Conservation (phyloP, 78 protist species). For the Dictyostelium citrinum region DNA sequence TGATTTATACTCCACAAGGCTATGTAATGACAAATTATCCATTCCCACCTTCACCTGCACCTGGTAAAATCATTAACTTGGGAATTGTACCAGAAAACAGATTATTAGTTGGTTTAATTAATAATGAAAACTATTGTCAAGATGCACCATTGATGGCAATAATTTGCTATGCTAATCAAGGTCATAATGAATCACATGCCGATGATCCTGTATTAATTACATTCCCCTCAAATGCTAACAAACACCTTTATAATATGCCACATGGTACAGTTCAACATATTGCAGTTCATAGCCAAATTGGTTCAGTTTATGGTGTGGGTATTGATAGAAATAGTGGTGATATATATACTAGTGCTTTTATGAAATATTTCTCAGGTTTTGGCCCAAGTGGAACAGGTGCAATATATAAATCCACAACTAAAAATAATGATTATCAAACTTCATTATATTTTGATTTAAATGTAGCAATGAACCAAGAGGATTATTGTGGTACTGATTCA, state of each 20-base stretch:
- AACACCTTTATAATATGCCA: conserved; percentile 7
- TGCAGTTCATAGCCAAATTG: background rate
- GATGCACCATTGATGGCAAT: conserved; percentile 1
- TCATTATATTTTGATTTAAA: conserved; percentile 9
- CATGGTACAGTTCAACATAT: conserved; percentile 10
- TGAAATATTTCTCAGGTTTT: conserved; percentile 26
- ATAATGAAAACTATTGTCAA: background rate
- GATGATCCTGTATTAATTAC: conserved; percentile 31
- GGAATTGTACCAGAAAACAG: background rate
- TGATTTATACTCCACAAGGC: background rate
- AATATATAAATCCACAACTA: background rate
- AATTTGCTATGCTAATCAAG: background rate
- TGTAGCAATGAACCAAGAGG: background rate
- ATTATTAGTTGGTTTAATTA: background rate
- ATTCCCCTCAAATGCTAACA: background rate
- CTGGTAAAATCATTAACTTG: background rate
- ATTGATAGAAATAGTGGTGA: background rate
- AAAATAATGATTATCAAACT: background rate
- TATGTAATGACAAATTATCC: background rate
- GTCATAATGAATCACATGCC: background rate
- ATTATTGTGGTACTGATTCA: conserved; percentile 12
- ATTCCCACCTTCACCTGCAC: background rate
- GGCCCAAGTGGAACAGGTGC: conserved; percentile 57
- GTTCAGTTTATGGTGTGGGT: conserved; percentile 42
- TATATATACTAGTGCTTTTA: background rate